These are phyloP conservation scores for Scedosporium aurantiacum DNA, from an alignment of 2,329 filamentous ascomycete species.

Conservation along the genomic window DNA sequence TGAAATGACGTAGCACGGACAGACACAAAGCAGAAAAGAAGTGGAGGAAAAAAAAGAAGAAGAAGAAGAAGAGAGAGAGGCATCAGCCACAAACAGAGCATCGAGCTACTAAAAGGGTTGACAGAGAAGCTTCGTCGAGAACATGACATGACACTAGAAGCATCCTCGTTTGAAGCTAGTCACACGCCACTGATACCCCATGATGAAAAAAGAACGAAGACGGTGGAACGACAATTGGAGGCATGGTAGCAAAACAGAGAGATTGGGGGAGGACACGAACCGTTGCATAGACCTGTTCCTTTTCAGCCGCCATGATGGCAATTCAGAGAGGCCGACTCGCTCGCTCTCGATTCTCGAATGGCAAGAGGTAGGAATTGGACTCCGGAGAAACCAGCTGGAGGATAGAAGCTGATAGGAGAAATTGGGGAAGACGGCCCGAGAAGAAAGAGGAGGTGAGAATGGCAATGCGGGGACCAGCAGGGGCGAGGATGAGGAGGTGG, in stretches of 20 bases:
- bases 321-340: conserved; percentile 5
- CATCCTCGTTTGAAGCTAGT: too few relatives aligned
- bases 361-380: background rate
- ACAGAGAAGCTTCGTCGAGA: too few relatives aligned
- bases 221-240: too few relatives aligned
- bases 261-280: conserved; percentile 26
- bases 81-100: background rate
- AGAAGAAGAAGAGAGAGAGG: too few relatives aligned
- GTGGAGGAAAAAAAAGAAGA: too few relatives aligned
- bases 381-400: background rate
- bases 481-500: conserved; percentile 7
- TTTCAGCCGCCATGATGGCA: conserved; percentile 25
- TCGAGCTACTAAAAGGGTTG: too few relatives aligned
- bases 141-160: too few relatives aligned
- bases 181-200: background rate
- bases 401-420: background rate
- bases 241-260: background rate
- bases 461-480: conserved; percentile 1
- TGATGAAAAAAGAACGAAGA: background rate
- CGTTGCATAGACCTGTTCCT: conserved; percentile 45
- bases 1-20: background rate
- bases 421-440: background rate
- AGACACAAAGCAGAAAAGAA: background rate
- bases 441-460: background rate
- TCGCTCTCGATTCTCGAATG: background rate